Conservation (phyloP, 768 basidiomycete species). For the Rhodotorula kratochvilovae region DNA sequence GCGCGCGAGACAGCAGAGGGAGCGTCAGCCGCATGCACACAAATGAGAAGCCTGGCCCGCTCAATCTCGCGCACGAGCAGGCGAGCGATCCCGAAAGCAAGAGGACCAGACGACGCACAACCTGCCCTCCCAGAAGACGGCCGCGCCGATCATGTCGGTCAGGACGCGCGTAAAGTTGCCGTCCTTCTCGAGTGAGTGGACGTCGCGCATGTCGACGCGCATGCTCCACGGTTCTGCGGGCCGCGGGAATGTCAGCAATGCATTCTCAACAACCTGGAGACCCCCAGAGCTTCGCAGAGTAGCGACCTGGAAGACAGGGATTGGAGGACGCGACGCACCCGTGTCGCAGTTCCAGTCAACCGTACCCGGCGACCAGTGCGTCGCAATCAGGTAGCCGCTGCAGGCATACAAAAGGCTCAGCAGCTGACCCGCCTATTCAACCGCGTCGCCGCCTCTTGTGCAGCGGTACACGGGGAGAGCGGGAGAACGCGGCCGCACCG, state of each 20-base stretch:
- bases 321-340: neutral
- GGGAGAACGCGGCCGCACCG: neutral
- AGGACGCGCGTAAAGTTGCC: constrained; percentile 21
- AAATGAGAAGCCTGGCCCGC: too few relatives aligned
- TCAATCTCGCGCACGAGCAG: neutral
- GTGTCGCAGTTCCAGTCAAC: constrained; percentile 37
- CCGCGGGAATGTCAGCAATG: neutral
- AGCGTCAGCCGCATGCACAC: neutral
- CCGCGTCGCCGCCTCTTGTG: too few relatives aligned
- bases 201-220: constrained; percentile 31
- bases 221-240: constrained; percentile 30
- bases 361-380: constrained; percentile 29
- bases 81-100: too few relatives aligned
- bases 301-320: neutral
- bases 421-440: neutral
- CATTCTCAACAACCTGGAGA: too few relatives aligned
- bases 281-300: too few relatives aligned
- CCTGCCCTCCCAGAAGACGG: constrained; percentile 30
- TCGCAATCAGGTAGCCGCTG: constrained; percentile 33
- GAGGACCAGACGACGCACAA: constrained; percentile 25
- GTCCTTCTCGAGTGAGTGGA: constrained; percentile 19
- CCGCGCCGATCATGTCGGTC: constrained; percentile 35
- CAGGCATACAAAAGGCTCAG: neutral
- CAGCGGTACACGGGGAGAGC: neutral
- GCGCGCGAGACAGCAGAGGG: too few relatives aligned